phyloP scores from a whole-genome alignment of 805 yeast genomes.

The Ogataea nakhonphanomensis region DNA sequence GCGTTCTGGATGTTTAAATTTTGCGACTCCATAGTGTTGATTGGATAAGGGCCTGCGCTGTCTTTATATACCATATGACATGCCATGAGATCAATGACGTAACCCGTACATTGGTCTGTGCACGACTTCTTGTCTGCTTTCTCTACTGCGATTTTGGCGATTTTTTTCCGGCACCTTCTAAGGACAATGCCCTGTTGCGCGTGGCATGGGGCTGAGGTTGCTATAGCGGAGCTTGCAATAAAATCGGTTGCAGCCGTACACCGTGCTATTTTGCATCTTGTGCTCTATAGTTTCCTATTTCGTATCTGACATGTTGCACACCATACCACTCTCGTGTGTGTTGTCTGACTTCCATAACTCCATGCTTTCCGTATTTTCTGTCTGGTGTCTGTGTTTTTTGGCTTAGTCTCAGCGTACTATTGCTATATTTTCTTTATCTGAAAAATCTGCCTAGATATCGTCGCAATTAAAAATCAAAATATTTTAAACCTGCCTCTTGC shows the following conservation, averaged over 20 bases:
- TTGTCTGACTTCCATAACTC: too few species aligned
- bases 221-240: too few species aligned
- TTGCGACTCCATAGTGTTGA: slow-evolving; percentile 6
- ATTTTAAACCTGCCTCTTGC: background rate
- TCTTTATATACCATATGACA: slow-evolving; percentile 2
- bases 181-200: background rate
- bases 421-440: too few species aligned
- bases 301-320: too few species aligned
- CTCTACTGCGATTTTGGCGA: background rate
- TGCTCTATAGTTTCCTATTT: too few species aligned
- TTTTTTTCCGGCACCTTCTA: slow-evolving; percentile 1
- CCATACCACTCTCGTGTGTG: too few species aligned
- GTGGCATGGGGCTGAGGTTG: background rate
- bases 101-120: background rate
- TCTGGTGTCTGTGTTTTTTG: too few species aligned
- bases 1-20: slow-evolving; percentile 15
- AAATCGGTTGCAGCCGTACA: background rate
- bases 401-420: too few species aligned
- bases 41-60: background rate
- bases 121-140: background rate
- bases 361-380: too few species aligned
- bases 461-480: background rate
- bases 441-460: too few species aligned
- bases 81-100: slow-evolving; percentile 4
- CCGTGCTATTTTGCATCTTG: too few species aligned